Conservation (phyloP, 2,329 filamentous ascomycete genomes). For the Stachybotrys elegans region DNA sequence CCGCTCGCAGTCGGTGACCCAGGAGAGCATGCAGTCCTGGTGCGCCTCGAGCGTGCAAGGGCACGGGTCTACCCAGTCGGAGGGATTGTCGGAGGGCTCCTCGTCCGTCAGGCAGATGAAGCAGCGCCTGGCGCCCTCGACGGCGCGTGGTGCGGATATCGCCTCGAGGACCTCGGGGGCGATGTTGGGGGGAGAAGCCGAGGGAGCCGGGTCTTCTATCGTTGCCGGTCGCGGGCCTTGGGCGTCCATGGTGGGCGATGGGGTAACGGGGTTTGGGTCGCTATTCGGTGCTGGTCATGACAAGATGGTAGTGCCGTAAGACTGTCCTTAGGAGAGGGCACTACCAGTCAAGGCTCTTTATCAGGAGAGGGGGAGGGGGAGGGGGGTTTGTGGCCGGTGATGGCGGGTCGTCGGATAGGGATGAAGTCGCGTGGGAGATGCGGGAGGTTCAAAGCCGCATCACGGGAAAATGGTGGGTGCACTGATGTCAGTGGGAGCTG, state of each 20-base stretch:
- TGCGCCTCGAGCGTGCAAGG: slow-evolving; percentile 88
- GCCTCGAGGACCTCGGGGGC: slow-evolving; percentile 11
- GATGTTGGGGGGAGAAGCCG: slow-evolving; percentile 5
- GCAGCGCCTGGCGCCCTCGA: slow-evolving; percentile 40
- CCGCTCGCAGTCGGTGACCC: slow-evolving; percentile 84
- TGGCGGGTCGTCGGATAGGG: neutral
- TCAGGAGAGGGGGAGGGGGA: neutral
- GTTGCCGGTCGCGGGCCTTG: neutral
- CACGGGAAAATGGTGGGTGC: neutral
- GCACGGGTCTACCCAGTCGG: slow-evolving; percentile 79
- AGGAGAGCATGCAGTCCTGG: slow-evolving; percentile 82
- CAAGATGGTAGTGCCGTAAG: no score
- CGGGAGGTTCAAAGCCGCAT: no score
- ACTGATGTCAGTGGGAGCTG: neutral
- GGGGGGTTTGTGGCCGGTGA: neutral
- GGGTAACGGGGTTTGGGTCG: neutral
- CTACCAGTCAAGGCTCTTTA: no score
- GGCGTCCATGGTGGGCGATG: neutral
- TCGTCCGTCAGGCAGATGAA: slow-evolving; percentile 61
- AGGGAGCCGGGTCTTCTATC: neutral
- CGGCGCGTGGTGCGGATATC: slow-evolving; percentile 10
- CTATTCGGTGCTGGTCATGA: neutral
- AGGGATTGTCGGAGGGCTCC: slow-evolving; percentile 39
- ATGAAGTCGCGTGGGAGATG: no score
- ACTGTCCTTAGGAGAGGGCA: no score